Base-by-base conservation (phyloP, 208 protist species). In the Naegleria gruberi region DNA sequence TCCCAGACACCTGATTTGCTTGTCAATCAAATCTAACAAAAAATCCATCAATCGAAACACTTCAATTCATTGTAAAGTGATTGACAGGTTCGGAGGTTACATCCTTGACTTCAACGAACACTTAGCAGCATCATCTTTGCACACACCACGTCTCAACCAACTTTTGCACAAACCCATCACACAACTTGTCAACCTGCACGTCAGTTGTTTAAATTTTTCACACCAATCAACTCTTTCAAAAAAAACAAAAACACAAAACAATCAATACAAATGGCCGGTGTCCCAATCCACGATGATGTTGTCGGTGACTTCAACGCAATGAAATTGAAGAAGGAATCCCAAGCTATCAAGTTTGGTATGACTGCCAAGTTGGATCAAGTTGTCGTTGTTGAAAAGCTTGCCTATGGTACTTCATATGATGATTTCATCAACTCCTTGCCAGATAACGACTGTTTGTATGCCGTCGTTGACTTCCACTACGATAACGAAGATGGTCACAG, bases 401-500 rank as follows among this genome's bases (percentile, higher is more conserved):
- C 23, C 40, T 0, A 65, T 8, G 44, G 40, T 26, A 89, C 91
- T 26, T 90, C 91, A 84, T 96, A 92, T 55, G 93, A 92, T 30
- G 92, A 95, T 1, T 95, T 97, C 91, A 40, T 92, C 23, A 41
- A 3, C 5, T 46, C 90, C 45, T 87, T 97, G 4, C 94, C 94
- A 89, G 34, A 87, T 19, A 85, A 91, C 37, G 93, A 95, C 45
- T 94, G 93, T 89, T 91, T 93, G 43, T 96, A 96, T 89, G 94
- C 90, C 88, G 89, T 96, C 42, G 94, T 92, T 84, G 94, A 96
- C 90, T 94, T 94, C 55, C 82, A 91, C 23, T 96, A 91, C 90
- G 41, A 37, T 26, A 47, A 89, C 40, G 85, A 91, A 34, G 93
- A 93, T 42, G 94, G 94, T 82, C 77, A 91, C 51, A 87, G 91